These are phyloP conservation scores for Russula ochroleuca DNA, from an alignment of 768 basidiomycete genomes.

Conservation along the genomic window DNA sequence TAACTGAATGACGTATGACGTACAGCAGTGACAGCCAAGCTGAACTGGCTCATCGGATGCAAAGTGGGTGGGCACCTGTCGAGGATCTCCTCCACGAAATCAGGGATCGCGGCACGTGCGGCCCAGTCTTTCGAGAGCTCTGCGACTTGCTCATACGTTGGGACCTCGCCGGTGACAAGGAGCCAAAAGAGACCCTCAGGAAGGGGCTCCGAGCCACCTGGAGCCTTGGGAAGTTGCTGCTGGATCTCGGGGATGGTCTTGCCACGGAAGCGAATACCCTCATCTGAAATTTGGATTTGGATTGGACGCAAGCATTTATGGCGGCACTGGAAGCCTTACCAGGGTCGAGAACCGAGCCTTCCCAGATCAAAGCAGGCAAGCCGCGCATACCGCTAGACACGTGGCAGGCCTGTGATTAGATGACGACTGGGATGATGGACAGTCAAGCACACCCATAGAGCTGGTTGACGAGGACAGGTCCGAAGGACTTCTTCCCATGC, in stretches of 20 bases:
- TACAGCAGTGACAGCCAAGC: slow-evolving; percentile 90
- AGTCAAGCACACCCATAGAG: slow-evolving; percentile 65
- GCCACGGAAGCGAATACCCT: slow-evolving; percentile 98
- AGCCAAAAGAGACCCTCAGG: slow-evolving; percentile 97
- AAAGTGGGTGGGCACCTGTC: slow-evolving; percentile 91
- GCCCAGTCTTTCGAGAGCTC: slow-evolving; percentile 93
- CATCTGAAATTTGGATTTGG: slow-evolving; percentile 47
- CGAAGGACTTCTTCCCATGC: slow-evolving; percentile 91
- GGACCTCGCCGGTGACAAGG: slow-evolving; percentile 90
- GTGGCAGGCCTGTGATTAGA: slow-evolving; percentile 16
- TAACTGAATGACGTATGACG: slow-evolving; percentile 29
- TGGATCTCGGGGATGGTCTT: slow-evolving; percentile 91
- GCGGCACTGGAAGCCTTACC: slow-evolving; percentile 42
- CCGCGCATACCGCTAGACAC: slow-evolving; percentile 74
- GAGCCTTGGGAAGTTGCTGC: slow-evolving; percentile 81
- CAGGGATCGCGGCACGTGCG: slow-evolving; percentile 82
- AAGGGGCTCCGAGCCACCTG: slow-evolving; percentile 83
- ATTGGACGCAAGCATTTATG: slow-evolving; percentile 19
- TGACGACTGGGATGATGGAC: background rate
- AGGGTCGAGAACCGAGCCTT: slow-evolving; percentile 94
- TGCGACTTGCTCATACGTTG: slow-evolving; percentile 82
- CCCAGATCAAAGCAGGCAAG: slow-evolving; percentile 94
- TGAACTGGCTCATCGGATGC: slow-evolving; percentile 99
- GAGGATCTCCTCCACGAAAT: slow-evolving; percentile 94
- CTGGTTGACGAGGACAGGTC: slow-evolving; percentile 86